These are phyloP conservation scores for Beauveria pseudobassiana DNA, from an alignment of 2,329 filamentous ascomycete genomes.

Conservation along the genomic window DNA sequence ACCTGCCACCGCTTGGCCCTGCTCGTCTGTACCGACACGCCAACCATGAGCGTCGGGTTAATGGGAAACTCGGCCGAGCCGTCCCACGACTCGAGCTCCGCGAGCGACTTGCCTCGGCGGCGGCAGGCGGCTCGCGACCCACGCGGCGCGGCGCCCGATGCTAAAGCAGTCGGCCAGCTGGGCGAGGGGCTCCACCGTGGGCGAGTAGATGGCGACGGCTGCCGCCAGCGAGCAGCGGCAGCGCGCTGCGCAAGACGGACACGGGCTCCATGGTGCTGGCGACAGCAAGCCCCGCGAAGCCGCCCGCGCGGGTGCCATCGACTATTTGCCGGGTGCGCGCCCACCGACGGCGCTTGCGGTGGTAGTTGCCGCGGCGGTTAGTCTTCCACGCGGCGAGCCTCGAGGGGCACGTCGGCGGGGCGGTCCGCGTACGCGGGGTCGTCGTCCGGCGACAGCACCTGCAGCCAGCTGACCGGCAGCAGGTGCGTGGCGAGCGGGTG, in stretches of 20 bases:
- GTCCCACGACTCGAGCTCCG: constrained; percentile 48
- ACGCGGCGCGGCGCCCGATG: constrained; percentile 70
- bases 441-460: constrained; percentile 68
- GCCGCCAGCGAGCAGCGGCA: constrained; percentile 77
- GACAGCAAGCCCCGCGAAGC: constrained; percentile 76
- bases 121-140: constrained; percentile 46
- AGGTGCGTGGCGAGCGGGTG: constrained; percentile 81
- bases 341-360: constrained; percentile 83
- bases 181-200: constrained; percentile 70
- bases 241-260: constrained; percentile 63
- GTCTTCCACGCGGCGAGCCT: constrained; percentile 66
- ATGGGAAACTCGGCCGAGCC: constrained; percentile 73
- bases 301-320: constrained; percentile 64
- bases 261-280: constrained; percentile 76
- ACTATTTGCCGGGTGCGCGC: constrained; percentile 64
- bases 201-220: constrained; percentile 79
- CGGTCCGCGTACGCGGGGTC: constrained; percentile 67
- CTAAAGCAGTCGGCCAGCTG: constrained; percentile 78
- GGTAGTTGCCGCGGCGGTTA: constrained; percentile 76
- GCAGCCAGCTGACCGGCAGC: constrained; percentile 82
- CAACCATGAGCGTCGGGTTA: constrained; percentile 78
- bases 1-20: constrained; percentile 82
- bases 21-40: constrained; percentile 72
- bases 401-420: constrained; percentile 50
- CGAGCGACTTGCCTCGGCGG: constrained; percentile 31